phyloP scores from a whole-genome alignment of 371 early-diverging fungal species.

The Syncephalastrum racemosum region DNA sequence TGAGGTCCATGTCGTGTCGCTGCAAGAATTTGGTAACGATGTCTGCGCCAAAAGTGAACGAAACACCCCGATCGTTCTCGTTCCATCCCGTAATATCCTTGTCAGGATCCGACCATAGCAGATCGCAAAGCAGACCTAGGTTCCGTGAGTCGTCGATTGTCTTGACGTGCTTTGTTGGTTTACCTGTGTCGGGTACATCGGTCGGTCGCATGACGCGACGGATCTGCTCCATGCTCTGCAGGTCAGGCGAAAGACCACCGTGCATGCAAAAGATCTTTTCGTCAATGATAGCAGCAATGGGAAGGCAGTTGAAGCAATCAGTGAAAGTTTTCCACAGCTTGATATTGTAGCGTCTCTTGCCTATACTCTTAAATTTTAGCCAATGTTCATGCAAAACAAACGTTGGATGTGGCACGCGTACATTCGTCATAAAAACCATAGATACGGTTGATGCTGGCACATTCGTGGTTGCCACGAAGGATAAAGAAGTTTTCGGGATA shows the following conservation, averaged over 20 bases:
- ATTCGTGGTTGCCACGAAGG: conserved; percentile 95
- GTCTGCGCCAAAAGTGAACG: conserved; percentile 88
- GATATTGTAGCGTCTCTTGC: conserved; percentile 91
- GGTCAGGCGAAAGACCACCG: conserved; percentile 97
- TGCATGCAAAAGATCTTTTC: conserved; percentile 98
- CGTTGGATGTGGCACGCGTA: conserved; percentile 9
- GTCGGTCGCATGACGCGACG: conserved; percentile 89
- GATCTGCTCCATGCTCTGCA: conserved; percentile 92
- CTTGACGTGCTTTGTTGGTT: background rate
- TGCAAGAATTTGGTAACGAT: conserved; percentile 86
- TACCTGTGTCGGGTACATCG: conserved; percentile 91
- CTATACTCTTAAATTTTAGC: conserved; percentile 7
- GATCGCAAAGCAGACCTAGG: conserved; percentile 73
- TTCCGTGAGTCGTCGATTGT: background rate
- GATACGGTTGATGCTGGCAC: conserved; percentile 91
- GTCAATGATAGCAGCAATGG: conserved; percentile 96
- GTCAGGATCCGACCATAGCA: conserved; percentile 89
- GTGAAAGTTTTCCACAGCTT: conserved; percentile 98
- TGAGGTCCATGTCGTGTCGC: conserved; percentile 86
- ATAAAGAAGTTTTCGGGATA: conserved; percentile 97
- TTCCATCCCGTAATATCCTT: conserved; percentile 82
- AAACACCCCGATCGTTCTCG: conserved; percentile 97
- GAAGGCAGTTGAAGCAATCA: conserved; percentile 97
- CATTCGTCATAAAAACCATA: conserved; percentile 99
- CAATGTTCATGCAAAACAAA: background rate